Evolutionary conservation across 2,329 filamentous ascomycete genomes (phyloP), one percentile per base, ranked within the genome.

Genomic region (Pseudocercospora vitis): DNA sequence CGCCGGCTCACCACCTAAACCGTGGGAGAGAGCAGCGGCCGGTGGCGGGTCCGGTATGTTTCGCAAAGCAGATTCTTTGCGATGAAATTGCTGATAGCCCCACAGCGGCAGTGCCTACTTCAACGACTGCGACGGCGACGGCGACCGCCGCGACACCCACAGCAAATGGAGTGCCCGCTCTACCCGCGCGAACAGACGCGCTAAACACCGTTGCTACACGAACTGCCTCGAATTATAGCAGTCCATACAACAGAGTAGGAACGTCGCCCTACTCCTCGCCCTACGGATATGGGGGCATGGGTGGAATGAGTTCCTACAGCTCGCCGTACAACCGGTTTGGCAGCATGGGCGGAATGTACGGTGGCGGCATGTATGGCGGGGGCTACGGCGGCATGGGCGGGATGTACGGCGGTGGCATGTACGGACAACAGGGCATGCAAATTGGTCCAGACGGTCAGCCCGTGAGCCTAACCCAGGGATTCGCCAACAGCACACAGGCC

Each of bases 381-480:
- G 63, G 63, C 21, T 68, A 68, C 26, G 69, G 71, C 14, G 70
- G 70, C 32, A 55, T 55, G 19, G 62, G 61, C 21, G 64, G 65
- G 29, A 67, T 66, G 65, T 64, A 64, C 40, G 64, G 64, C 45
- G 60, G 62, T 8, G 70, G 71, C 56, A 69, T 69, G 52, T 61
- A 60, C 26, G 61, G 61, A 40, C 72, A 71, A 63, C 73, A 71
- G 63, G 76, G 78, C 58, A 81, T 81, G 71, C 42, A 45, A 14
- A 72, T 73, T 12, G 77, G 75, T 19, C 84, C 68, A n/a, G 71
- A 71, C 63, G 95, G 95, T 70, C 90, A 96, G 70, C 89, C 90
- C 23, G 90, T 94, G 71, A 96, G 91, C 73, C 77, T 99, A 70
- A 96, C 92, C n/a, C 89, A 95, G 69, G 87, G 89, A 49, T 96